Conservation (phyloP, 805 yeast species). For the Maudiozyma saulgeensis region DNA sequence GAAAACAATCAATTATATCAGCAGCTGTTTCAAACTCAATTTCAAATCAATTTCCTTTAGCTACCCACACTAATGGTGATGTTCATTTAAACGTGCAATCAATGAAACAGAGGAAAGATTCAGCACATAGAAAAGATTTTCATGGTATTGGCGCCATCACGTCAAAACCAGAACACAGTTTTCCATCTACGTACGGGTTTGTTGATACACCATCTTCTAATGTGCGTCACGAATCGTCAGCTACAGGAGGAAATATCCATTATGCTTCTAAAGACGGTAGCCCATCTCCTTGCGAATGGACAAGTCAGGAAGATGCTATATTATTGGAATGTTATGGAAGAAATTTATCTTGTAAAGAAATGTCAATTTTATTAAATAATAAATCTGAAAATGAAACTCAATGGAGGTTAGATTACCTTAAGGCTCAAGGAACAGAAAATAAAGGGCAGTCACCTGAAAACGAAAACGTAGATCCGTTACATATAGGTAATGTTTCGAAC, state of each 20-base stretch:
- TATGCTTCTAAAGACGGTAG: not conserved
- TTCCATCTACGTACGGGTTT: conserved; percentile 1
- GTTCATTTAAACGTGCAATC: not conserved
- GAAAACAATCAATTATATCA: conserved; percentile 21
- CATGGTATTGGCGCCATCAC: not conserved
- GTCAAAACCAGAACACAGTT: not conserved
- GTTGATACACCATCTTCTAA: conserved; percentile 8
- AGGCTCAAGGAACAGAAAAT: not conserved
- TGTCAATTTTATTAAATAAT: conserved; percentile 60
- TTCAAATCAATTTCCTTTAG: conserved; percentile 7
- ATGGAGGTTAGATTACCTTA: conserved; percentile 41
- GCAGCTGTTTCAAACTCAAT: conserved; percentile 14
- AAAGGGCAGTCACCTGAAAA: not conserved
- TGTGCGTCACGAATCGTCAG: not conserved
- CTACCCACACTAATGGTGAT: not conserved
- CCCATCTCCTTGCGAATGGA: conserved; percentile 29
- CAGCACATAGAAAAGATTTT: conserved; percentile 1
- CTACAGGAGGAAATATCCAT: not conserved
- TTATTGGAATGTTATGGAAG: conserved; percentile 41
- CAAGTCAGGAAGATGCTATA: conserved; percentile 61
- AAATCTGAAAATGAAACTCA: conserved; percentile 66
- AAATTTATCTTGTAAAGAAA: conserved; percentile 61
- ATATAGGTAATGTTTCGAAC: not conserved
- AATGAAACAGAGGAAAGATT: not conserved
- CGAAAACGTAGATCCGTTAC: conserved; percentile 15